Base-by-base conservation (phyloP, 2,329 filamentous ascomycete species). In the Lecanicillium sp. region DNA sequence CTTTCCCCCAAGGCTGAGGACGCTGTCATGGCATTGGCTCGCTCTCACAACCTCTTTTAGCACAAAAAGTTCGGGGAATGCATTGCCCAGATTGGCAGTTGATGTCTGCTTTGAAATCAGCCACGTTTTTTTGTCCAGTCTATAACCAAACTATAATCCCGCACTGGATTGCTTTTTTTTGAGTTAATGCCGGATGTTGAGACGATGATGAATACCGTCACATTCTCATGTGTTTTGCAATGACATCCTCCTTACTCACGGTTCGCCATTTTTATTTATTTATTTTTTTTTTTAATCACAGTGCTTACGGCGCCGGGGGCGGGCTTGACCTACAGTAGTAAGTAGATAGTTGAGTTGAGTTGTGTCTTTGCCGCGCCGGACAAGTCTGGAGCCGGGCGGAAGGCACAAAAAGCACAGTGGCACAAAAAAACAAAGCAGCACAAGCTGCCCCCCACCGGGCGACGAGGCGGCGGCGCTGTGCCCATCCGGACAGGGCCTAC, bases 81-180 rank as follows among this genome's bases (percentile, higher is more conserved):
- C n/a, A 6, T 29, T 29, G 10, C 38, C 24, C 24, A 41, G 38
- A 41, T 19, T 44, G 30, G 21, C n/a, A n/a, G 35, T 15, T 41
- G n/a, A 17, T 9, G 14, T 29, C 9, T 26, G 41, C 30, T 44
- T 44, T 44, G 21, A 44, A 44, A 44, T 44, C 40, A 43, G 29
- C 40, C 40, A 15, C 20, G 7, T 17, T 19, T 8, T 19, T 36
- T 20, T 19, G 33, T 11, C 33, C 33, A 10, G n/a, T 36, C 20
- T 36, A 9, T 36, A 10, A 9, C 15, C 15, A 15, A 36, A 36
- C 15, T 36, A 8, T 21, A 5, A 12, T 20, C 17, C 20, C 17
- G 17, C 15, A 19, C 38, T 27, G n/a, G 38, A 26, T 20, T 24
- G 15, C 29, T 17, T 42, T 30, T 15, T 32, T 27, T 27, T 39